A percentile compares a stretch with the other conserved stretches of the same genome.
Evolutionary conservation across 1,139 yeast genomes (phyloP).

Genomic region (Taphrina betulina): DNA sequence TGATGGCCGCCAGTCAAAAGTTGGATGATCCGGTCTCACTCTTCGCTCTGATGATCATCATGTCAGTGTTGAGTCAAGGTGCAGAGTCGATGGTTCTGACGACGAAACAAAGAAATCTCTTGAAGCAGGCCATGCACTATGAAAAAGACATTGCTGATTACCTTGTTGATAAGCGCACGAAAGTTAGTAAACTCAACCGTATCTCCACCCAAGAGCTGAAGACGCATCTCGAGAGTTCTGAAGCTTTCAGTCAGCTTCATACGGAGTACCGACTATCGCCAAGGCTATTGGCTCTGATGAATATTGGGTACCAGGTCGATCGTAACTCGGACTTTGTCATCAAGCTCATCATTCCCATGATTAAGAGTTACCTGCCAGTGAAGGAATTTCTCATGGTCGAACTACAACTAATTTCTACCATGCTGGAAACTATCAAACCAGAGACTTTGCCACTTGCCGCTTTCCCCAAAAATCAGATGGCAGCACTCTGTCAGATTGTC

Average conservation of each 20-base stretch:
- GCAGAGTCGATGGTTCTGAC: not conserved
- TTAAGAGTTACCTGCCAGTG: too few relatives aligned
- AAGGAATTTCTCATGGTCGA: not conserved
- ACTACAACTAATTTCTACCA: not conserved
- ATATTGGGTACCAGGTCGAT: not conserved
- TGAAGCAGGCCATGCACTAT: conserved; percentile 1
- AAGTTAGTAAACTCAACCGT: conserved; percentile 4
- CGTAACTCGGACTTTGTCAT: too few relatives aligned
- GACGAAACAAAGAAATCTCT: not conserved
- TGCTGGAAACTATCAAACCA: not conserved
- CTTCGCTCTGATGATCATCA: conserved; percentile 10
- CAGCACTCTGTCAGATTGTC: too few relatives aligned
- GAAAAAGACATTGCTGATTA: conserved; percentile 2
- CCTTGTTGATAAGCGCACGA: not conserved
- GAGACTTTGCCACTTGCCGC: too few relatives aligned
- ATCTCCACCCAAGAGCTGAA: conserved; percentile 3
- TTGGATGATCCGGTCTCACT: conserved; percentile 8
- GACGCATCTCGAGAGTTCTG: conserved; percentile 5
- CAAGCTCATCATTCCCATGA: too few relatives aligned
- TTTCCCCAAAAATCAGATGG: too few relatives aligned
- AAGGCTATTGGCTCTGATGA: conserved; percentile 8
- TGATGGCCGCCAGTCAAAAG: not conserved
- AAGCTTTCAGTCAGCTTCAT: conserved; percentile 4
- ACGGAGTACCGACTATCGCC: conserved; percentile 1
- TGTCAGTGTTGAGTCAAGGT: not conserved